These are phyloP conservation scores for Hypocreales sp. DNA, from an alignment of 2,329 filamentous ascomycete genomes.

Conservation along the genomic window DNA sequence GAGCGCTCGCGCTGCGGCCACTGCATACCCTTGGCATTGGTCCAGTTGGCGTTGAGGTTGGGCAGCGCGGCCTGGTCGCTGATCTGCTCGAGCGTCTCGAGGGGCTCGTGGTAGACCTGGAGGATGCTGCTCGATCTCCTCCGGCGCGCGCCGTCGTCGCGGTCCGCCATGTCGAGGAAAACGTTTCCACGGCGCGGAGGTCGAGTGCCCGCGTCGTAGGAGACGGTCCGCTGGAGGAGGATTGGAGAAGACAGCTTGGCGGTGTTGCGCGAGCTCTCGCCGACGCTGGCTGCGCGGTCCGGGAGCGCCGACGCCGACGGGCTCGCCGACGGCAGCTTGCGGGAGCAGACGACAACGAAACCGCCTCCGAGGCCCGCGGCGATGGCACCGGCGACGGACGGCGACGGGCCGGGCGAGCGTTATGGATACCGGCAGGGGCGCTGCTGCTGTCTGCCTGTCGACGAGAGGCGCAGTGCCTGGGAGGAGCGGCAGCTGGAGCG, in stretches of 20 bases:
- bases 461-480: no score
- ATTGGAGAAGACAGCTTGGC: slow-evolving; percentile 91
- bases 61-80: slow-evolving; percentile 90
- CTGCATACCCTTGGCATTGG: slow-evolving; percentile 83
- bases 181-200: slow-evolving; percentile 45
- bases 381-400: no score
- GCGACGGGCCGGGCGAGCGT: no score
- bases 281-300: no score
- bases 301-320: no score
- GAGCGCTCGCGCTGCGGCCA: background rate
- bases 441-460: no score
- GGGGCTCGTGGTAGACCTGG: slow-evolving; percentile 87
- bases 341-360: no score
- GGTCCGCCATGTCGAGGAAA: slow-evolving; percentile 44
- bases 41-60: slow-evolving; percentile 97
- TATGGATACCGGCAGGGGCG: no score
- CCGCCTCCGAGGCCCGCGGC: no score
- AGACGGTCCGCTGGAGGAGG: slow-evolving; percentile 77
- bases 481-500: no score
- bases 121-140: slow-evolving; percentile 91
- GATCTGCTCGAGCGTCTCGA: slow-evolving; percentile 92
- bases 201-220: slow-evolving; percentile 73
- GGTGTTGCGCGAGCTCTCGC: slow-evolving; percentile 43
- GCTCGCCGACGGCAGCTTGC: no score
- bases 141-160: slow-evolving; percentile 55